Evolutionary conservation across 2,329 filamentous ascomycete genomes (phyloP), one percentile per base, ranked within the genome.

Genomic region (Polytolypa hystricis): DNA sequence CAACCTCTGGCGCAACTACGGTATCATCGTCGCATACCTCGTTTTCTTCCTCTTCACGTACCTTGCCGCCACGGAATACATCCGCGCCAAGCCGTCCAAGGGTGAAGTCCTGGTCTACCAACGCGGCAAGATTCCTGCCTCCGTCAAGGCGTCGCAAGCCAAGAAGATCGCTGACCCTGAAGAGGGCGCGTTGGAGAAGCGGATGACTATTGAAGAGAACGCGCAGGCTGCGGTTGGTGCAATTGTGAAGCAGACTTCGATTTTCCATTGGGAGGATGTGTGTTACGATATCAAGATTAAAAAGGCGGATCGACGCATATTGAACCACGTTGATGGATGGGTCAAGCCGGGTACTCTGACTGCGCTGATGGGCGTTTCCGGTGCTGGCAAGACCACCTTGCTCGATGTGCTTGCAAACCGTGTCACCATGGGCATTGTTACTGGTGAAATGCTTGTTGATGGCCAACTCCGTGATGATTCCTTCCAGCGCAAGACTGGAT

Each of bases 341-440:
- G 85, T 95, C 41, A 91, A 93, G 60, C 87, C 87, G 3, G 87
- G 87, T 41, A 93, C 84, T 11, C 59, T 93, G 37, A 94, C 86
- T 9, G 86, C 84, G 26, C 69, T 93, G 3, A 94, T 94, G 86
- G 71, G 85, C 62, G 84, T 87, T 5, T 86, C 81, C 20, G 86
- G 87, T 47, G 87, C 87, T n/a, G 87, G 87, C 40, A 95, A 95
- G 61, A 95, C 87, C 0, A 94, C 87, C 1, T 72, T 95, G 18
- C 65, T 95, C 20, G 84, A 94, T 59, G 83, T 84, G 23, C 69
- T 95, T 45, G 87, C 87, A 30, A 83, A 82, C 41, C 80, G 87
- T 55, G 81, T 81, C 8, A 86, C 83, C 1, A 89, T 91, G 77
- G 87, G 87, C 61, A 80, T 93, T 12, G 84, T 94, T 32, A 77